Evolutionary conservation across 176 grass and related monocot species (phyloP).

Genomic region (Raddia guianensis): DNA sequence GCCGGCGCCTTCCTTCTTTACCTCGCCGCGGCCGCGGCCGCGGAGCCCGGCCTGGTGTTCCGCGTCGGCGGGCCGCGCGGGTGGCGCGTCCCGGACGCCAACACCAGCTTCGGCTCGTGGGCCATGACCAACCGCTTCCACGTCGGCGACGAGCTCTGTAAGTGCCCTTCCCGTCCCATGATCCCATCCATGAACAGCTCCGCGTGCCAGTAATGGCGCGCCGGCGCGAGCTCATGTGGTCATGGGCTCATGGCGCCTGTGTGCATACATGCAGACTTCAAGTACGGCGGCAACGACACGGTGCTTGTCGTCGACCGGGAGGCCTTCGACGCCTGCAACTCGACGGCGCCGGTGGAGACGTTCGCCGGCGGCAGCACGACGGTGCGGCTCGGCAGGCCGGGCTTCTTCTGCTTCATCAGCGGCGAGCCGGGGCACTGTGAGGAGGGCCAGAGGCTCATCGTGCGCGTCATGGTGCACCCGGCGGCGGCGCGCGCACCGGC

Average conservation of each 20-base stretch:
- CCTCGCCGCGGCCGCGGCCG: neutral
- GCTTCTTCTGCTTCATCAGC: constrained; percentile 86
- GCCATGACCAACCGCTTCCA: constrained; percentile 72
- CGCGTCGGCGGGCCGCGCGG: constrained; percentile 68
- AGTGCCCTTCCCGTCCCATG: neutral
- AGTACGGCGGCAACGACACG: constrained; percentile 68
- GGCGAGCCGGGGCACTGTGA: constrained; percentile 68
- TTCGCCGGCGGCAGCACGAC: constrained; percentile 59
- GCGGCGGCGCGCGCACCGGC: neutral
- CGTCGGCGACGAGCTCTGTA: constrained; percentile 67
- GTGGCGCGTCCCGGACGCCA: constrained; percentile 59
- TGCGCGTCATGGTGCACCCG: constrained; percentile 66
- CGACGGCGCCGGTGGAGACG: constrained; percentile 37
- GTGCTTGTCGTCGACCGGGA: constrained; percentile 59
- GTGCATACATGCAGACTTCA: constrained; percentile 57
- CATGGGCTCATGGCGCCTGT: too few relatives aligned
- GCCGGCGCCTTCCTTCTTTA: constrained; percentile 25
- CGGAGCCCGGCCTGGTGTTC: constrained; percentile 35
- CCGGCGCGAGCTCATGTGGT: neutral
- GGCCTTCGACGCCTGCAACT: constrained; percentile 61
- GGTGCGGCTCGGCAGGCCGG: constrained; percentile 57
- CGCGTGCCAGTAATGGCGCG: neutral
- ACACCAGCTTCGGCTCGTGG: constrained; percentile 69
- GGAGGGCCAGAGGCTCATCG: constrained; percentile 65
- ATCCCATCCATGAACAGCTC: too few relatives aligned